Evolutionary conservation across 371 early-diverging fungal species (phyloP).

Genomic region (Apophysomyces variabilis): DNA sequence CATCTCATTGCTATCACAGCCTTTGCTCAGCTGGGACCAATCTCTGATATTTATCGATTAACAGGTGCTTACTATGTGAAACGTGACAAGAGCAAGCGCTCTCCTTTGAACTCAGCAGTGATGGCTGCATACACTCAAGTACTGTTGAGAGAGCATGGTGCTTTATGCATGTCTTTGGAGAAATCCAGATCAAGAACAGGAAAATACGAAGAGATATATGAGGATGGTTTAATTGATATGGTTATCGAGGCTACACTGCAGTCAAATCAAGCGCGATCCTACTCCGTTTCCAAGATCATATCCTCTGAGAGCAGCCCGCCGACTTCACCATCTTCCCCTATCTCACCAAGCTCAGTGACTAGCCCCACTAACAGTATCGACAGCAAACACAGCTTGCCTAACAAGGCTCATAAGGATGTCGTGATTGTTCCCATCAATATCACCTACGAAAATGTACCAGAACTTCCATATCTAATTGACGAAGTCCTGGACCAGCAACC

Average conservation of each 20-base stretch:
- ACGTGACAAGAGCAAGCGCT: constrained; percentile 43
- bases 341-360: constrained; percentile 26
- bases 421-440: constrained; percentile 55
- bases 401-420: constrained; percentile 40
- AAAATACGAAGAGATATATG: constrained; percentile 43
- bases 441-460: constrained; percentile 52
- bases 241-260: constrained; percentile 52
- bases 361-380: constrained; percentile 45
- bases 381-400: constrained; percentile 24
- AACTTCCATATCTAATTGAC: constrained; percentile 45
- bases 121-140: constrained; percentile 55
- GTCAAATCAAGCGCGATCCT: constrained; percentile 39
- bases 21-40: constrained; percentile 45
- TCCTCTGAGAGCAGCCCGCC: constrained; percentile 41
- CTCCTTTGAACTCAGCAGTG: constrained; percentile 52
- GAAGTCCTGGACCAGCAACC: constrained; percentile 51
- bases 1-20: constrained; percentile 9
- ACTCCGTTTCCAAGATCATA: constrained; percentile 14
- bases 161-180: constrained; percentile 44
- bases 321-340: constrained; percentile 29
- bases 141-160: constrained; percentile 50
- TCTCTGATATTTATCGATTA: constrained; percentile 52
- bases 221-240: constrained; percentile 55
- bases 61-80: constrained; percentile 54
- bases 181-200: constrained; percentile 49